Conservation (phyloP, 495 filamentous ascomycete species). For the Annulohypoxylon bovei region DNA sequence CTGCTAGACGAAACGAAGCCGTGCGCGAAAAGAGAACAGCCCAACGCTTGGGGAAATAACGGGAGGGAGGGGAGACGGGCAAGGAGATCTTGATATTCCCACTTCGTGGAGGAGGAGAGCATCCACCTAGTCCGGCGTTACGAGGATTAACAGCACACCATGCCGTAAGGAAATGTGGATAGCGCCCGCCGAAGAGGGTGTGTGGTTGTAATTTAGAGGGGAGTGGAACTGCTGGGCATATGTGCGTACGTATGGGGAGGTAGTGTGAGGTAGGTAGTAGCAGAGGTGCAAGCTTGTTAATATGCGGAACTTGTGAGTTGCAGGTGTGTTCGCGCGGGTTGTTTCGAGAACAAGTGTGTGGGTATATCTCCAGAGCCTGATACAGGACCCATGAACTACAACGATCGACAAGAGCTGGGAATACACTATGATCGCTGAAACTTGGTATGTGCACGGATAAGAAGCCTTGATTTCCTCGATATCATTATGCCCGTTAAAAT, state of each 20-base stretch:
- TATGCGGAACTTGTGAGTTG: slow-evolving; percentile 20
- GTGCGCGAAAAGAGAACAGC: slow-evolving; percentile 27
- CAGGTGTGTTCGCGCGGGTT: slow-evolving; percentile 28
- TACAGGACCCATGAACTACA: slow-evolving; percentile 30
- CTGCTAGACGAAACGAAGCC: slow-evolving; percentile 32
- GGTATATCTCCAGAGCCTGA: slow-evolving; percentile 26
- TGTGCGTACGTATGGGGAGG: slow-evolving; percentile 25
- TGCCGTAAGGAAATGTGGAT: slow-evolving; percentile 31
- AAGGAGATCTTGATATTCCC: slow-evolving; percentile 40
- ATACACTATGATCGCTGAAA: not conserved
- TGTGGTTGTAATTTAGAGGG: slow-evolving; percentile 40
- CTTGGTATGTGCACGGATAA: not conserved
- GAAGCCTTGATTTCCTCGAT: slow-evolving; percentile 16
- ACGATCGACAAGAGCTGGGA: slow-evolving; percentile 36
- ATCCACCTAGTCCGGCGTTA: slow-evolving; percentile 24
- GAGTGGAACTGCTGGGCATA: slow-evolving; percentile 23
- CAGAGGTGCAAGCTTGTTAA: slow-evolving; percentile 16
- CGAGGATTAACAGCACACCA: slow-evolving; percentile 37
- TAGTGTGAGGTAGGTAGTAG: not conserved
- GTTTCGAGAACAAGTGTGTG: slow-evolving; percentile 40
- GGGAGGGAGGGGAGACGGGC: slow-evolving; percentile 22
- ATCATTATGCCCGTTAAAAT: slow-evolving; percentile 16
- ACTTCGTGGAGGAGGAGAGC: slow-evolving; percentile 28
- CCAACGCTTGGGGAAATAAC: slow-evolving; percentile 32
- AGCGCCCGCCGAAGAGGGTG: slow-evolving; percentile 32